Evolutionary conservation across 2,329 filamentous ascomycete species (phyloP).

Genomic region (Eutypella sp.): DNA sequence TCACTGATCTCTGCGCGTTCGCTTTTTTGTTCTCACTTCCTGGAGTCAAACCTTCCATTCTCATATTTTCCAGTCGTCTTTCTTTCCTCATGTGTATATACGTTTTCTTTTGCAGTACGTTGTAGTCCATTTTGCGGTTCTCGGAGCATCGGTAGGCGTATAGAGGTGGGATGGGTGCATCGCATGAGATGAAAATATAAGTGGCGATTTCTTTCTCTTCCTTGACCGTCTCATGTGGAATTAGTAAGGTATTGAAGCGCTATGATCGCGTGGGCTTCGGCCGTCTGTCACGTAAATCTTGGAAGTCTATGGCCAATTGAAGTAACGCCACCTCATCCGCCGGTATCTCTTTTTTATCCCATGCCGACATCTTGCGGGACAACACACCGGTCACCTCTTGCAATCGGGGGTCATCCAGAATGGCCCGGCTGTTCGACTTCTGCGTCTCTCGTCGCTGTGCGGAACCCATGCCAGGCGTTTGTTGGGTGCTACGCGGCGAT

Average conservation of each 20-base stretch:
- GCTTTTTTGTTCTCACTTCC: background rate
- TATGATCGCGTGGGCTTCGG: no score
- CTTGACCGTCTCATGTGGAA: no score
- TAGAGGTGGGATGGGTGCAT: slow-evolving; percentile 5
- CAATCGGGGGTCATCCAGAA: slow-evolving; percentile 13
- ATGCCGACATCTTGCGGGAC: slow-evolving; percentile 10
- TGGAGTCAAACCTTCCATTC: background rate
- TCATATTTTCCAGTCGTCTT: no score
- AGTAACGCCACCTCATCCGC: slow-evolving; percentile 15
- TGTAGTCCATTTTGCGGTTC: background rate
- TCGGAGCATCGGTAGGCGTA: slow-evolving; percentile 11
- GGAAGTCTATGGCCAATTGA: slow-evolving; percentile 16
- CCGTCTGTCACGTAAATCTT: slow-evolving; percentile 15
- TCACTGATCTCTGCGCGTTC: slow-evolving; percentile 7
- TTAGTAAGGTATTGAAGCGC: no score
- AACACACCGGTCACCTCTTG: slow-evolving; percentile 20
- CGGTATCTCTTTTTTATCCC: slow-evolving; percentile 11
- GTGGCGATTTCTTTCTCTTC: slow-evolving; percentile 4
- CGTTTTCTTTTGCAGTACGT: background rate
- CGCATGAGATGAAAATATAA: slow-evolving; percentile 6
- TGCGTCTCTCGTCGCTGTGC: no score
- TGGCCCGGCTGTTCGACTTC: background rate
- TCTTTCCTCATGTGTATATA: slow-evolving; percentile 17
- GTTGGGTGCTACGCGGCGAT: no score
- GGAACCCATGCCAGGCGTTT: background rate